These are phyloP conservation scores for Haberlea rhodopensis DNA, from an alignment of 257 asterid genomes.

Conservation along the genomic window DNA sequence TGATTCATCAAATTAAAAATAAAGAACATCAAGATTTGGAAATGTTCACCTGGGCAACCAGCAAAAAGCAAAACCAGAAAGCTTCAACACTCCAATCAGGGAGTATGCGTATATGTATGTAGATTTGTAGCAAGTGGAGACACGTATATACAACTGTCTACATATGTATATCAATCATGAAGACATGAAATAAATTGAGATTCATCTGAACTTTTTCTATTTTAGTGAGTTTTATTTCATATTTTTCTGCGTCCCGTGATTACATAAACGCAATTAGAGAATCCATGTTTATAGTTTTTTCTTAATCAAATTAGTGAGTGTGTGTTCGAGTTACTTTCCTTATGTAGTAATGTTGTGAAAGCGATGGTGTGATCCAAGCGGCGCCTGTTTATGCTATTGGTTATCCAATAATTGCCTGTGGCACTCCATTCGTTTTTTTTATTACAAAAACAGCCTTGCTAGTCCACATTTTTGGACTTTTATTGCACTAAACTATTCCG, in stretches of 20 bases:
- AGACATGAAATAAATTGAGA: constrained; percentile 28
- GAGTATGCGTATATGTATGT: constrained; percentile 35
- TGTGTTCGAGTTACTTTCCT: not conserved
- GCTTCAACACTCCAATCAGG: constrained; percentile 31
- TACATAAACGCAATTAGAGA: constrained; percentile 23
- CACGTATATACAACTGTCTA: constrained; percentile 41
- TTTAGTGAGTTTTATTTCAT: constrained; percentile 21
- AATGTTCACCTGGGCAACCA: constrained; percentile 39
- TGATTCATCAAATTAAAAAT: constrained; percentile 1
- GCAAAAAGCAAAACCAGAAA: constrained; percentile 30
- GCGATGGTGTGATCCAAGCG: constrained; percentile 21
- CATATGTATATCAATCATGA: constrained; percentile 28
- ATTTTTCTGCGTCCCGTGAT: constrained; percentile 28
- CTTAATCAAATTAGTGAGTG: constrained; percentile 4
- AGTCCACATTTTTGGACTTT: no score
- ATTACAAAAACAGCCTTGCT: no score
- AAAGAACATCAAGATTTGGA: constrained; percentile 19
- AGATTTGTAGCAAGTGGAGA: constrained; percentile 41
- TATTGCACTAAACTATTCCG: no score
- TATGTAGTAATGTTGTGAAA: constrained; percentile 13
- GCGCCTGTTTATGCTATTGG: constrained; percentile 20
- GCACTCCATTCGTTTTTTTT: no score
- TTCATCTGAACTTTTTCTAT: constrained; percentile 32
- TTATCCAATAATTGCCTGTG: no score
- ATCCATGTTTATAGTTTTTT: constrained; percentile 23